phyloP scores from a whole-genome alignment of 2,329 filamentous ascomycete species.

The Penicillium hordei region DNA sequence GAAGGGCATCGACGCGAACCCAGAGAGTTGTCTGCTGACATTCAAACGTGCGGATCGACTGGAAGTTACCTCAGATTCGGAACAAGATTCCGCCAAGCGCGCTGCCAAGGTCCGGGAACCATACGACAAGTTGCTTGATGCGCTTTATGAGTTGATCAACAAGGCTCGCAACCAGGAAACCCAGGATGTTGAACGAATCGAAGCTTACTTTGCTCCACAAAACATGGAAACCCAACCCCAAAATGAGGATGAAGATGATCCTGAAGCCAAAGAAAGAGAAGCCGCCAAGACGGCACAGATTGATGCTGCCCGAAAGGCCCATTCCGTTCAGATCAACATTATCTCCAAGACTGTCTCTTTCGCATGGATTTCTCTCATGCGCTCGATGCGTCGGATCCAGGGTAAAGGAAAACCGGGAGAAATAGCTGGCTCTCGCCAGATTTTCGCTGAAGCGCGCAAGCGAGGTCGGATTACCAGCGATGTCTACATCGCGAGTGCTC shows the following conservation, averaged over 20 bases:
- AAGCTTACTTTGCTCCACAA: conserved; percentile 52
- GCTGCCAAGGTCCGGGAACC: conserved; percentile 76
- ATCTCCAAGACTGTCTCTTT: conserved; percentile 85
- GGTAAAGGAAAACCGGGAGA: conserved; percentile 74
- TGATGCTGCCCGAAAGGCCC: conserved; percentile 62
- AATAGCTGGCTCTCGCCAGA: conserved; percentile 71
- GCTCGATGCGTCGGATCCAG: conserved; percentile 90
- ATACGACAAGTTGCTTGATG: conserved; percentile 78
- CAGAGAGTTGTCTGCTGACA: conserved; percentile 86
- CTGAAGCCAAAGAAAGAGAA: conserved; percentile 52
- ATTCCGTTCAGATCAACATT: conserved; percentile 69
- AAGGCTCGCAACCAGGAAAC: conserved; percentile 67
- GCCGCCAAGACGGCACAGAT: conserved; percentile 56
- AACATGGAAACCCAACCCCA: conserved; percentile 40
- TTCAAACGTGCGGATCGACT: conserved; percentile 87
- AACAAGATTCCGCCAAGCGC: conserved; percentile 65
- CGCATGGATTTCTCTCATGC: conserved; percentile 91
- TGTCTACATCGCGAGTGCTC: conserved; percentile 88
- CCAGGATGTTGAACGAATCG: conserved; percentile 57
- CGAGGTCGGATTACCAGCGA: conserved; percentile 88
- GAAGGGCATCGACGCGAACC: conserved; percentile 83
- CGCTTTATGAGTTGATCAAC: conserved; percentile 82
- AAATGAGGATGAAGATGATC: conserved; percentile 57
- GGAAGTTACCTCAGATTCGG: conserved; percentile 72
- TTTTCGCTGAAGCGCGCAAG: conserved; percentile 86